Percentiles rank a stretch among this genome's conserved stretches.
Evolutionary conservation across 805 yeast species (phyloP).

Genomic region (Yamadazyma scolyti): DNA sequence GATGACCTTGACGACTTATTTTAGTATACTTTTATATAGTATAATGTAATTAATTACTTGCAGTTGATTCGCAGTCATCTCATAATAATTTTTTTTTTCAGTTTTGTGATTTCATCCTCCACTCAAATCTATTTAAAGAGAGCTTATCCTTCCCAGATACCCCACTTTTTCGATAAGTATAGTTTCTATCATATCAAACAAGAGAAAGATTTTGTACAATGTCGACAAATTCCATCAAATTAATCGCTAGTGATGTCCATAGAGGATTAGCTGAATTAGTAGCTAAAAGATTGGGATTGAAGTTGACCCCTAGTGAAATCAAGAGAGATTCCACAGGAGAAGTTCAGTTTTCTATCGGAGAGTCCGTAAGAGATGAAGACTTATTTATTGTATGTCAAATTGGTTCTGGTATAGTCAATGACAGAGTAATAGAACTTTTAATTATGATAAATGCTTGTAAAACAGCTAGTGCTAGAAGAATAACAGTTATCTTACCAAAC

Average conservation of each 20-base stretch:
- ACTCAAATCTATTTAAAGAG: no score
- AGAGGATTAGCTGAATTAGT: constrained; percentile 77
- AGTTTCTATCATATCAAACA: neutral
- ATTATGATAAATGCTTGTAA: constrained; percentile 92
- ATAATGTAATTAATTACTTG: no score
- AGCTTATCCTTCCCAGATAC: no score
- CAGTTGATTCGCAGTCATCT: no score
- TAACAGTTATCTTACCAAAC: constrained; percentile 92
- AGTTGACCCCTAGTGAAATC: constrained; percentile 66
- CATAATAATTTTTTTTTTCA: no score
- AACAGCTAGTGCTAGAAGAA: constrained; percentile 91
- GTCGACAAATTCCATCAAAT: constrained; percentile 62
- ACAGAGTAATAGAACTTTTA: constrained; percentile 79
- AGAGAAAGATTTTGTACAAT: constrained; percentile 33
- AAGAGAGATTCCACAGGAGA: constrained; percentile 79
- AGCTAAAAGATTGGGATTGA: constrained; percentile 63
- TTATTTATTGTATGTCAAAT: constrained; percentile 74
- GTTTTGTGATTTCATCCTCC: no score
- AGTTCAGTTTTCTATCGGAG: constrained; percentile 68
- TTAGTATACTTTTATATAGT: no score
- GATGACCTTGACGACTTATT: constrained; percentile 41
- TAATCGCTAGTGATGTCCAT: constrained; percentile 71
- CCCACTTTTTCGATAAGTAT: no score
- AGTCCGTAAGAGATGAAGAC: constrained; percentile 82
- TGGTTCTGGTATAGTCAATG: constrained; percentile 80